Base-by-base conservation (phyloP, 768 basidiomycete species). In the Suillus lakei region DNA sequence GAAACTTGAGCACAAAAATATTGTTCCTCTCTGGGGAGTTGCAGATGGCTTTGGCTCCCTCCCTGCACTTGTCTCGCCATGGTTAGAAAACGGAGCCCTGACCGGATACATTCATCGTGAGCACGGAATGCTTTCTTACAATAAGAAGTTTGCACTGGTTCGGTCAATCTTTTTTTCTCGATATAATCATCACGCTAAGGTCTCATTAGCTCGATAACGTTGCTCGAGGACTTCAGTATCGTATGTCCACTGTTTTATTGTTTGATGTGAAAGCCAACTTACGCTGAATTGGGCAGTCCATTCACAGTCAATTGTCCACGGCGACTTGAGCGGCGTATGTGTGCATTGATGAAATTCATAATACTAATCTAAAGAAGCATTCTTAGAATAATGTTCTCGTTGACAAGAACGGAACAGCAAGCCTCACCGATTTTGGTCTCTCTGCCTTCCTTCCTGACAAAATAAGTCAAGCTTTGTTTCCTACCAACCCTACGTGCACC, bases 11-110 rank as follows among this genome's bases (percentile, higher is more conserved):
- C 77, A 79, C 62, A 60, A 21, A 23, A 79, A 78, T 30, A 54
- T 78, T 13, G 38, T 79, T 32, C 74, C 74, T 18, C 66, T 78
- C 1, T 72, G 70, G 4, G 78, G 78, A 23, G 70, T 67, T 12
- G 67, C 73, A 26, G 63, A 26, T 1, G 73, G 66, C 41, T 78
- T 72, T 61, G 78, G 78, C 2, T 72, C 71, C 4, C 73, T 73
- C 59, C 50, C 65, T 4, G 75, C 78, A 3, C 77, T 78, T 76
- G 71, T 79, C 21, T 79, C 66, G 43, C 78, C 78, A 3, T 77
- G 77, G 77, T 53, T 70, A 26, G 75, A 76, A 10, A 71, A 76
- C 28, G 77, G 75, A 0, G 53, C 65, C n/a, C 68, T 78, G 5
- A 65, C 67, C 5, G 43, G 60, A 0, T 78, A 76, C 59, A 59